Base-by-base conservation (phyloP, 805 yeast genomes). In the Metschnikowia sp. region DNA sequence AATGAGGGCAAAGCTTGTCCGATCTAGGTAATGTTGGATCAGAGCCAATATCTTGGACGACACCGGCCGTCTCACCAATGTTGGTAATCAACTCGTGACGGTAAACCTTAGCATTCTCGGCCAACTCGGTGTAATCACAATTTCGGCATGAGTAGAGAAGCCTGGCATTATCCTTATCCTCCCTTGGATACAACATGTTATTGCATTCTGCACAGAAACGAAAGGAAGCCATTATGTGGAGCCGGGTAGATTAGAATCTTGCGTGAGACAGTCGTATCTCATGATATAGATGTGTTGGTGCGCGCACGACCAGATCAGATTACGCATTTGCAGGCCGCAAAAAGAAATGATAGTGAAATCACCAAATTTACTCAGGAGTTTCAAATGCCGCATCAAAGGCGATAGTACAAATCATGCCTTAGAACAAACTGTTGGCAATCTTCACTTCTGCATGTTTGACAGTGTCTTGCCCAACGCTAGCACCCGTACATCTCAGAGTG, bases 21-120 rank as follows among this genome's bases (percentile, higher is more conserved):
- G 96, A 86, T 55, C 97, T 77, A 46, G 99, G 99, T 62, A 94
- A 82, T 2, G 99, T 94, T n/a, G 98, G 98, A 68, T 94, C 99
- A 22, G 84, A 76, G 1, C 97, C 97, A 55, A 94, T 87, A 66
- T 92, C 98, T 64, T 88, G 91, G 35, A 94, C 96, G 45, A 88
- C 96, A 59, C 98, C 98, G 1, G 98, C 98, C 2, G 97, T 92
- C 63, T 88, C 97, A 34, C 88, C 96, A 54, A 92, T 88, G 59
- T 87, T 86, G 11, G 97, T 82, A 55, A 89, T 86, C 69, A 92
- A 77, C 70, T 94, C 98, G 66, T 94, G 96, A 56, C 97, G 77
- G 66, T 88, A 89, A 34, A 94, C 96, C 63, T 86, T 80, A 31
- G 96, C 84, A 56, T 86, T 81, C 47, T 84, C 90, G 0, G 98